Conservation (phyloP, 345 rosid genomes). For the Fremontodendron californicum region DNA sequence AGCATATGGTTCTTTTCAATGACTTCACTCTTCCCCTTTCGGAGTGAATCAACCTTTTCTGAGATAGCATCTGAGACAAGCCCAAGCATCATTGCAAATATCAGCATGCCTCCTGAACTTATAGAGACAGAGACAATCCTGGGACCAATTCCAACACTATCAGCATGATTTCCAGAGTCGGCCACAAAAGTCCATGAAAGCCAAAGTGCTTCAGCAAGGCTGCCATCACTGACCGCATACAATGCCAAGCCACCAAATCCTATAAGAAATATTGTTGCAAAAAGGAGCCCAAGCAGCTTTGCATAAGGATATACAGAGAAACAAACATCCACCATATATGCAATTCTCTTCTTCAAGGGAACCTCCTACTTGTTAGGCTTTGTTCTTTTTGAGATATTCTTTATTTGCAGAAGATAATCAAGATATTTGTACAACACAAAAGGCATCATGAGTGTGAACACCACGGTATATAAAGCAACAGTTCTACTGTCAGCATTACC, state of each 20-base stretch:
- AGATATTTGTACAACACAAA: conserved; percentile 67
- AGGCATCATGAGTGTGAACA: conserved; percentile 53
- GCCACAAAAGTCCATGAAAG: conserved; percentile 91
- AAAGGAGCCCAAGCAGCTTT: conserved; percentile 85
- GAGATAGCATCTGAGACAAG: conserved; percentile 90
- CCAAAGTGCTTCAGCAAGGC: conserved; percentile 87
- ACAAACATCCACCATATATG: conserved; percentile 82
- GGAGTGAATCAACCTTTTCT: conserved; percentile 85
- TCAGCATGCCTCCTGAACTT: conserved; percentile 93
- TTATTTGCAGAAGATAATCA: conserved; percentile 58
- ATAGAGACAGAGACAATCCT: conserved; percentile 85
- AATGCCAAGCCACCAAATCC: conserved; percentile 81
- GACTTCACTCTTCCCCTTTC: conserved; percentile 94
- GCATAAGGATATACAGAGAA: conserved; percentile 87
- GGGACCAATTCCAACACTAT: conserved; percentile 69
- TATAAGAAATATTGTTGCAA: conserved; percentile 76
- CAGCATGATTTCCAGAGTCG: conserved; percentile 88
- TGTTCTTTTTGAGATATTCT: conserved; percentile 43
- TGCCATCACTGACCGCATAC: conserved; percentile 76
- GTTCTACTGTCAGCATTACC: conserved; percentile 49
- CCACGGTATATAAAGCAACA: conserved; percentile 55
- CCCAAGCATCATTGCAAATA: conserved; percentile 95
- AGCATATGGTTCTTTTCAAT: conserved; percentile 79
- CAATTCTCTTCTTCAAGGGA: conserved; percentile 85
- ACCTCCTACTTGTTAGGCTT: conserved; percentile 59